Base-by-base conservation (phyloP, 2,329 filamentous ascomycete genomes). In the Hypoxylon sp. region DNA sequence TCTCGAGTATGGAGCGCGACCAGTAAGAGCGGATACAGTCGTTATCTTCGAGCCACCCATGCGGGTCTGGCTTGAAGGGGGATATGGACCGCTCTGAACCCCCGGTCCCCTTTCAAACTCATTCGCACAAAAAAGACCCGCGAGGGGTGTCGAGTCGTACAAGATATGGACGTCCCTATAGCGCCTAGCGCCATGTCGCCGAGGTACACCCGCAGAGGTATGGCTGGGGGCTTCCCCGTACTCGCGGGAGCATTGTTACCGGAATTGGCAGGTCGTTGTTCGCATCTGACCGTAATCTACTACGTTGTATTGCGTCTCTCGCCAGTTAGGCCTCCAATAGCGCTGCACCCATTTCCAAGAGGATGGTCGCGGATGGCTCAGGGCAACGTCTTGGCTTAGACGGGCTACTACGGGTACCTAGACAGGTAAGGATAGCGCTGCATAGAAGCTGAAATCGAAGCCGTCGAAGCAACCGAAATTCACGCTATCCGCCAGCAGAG, bases 121-220 rank as follows among this genome's bases (percentile, higher is more conserved):
- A 13, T 54, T 32, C 19, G 19, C 6, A 37, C 51, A 37, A 44
- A 57, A 56, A 62, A 56, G 44, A 32, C 31, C 48, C 27, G 5
- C 27, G 6, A 51, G 52, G 21, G 47, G 31, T 47, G 56, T 54
- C 58, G 52, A 67, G 52, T 62, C 27, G 61, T 46, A 47, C 29
- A 57, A 59, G 51, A 60, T 39, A 58, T 27, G 19, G 21, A 31
- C 19, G 31, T 27, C 42, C 55, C 5, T 39, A 58, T 50, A 44
- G 31, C 32, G 39, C 24, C 56, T 64, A 63, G 56, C 56, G 51
- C 39, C 39, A 70, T 64, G 52, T 32, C 55, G 61, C 69, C 69
- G 69, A 71, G 69, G 57, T 71, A 66, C 60, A 67, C 51, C 69
- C 69, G 69, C 67, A 39, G 53, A 58, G 67, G 67, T 60, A 69